These are phyloP conservation scores for Arabidopsis suecica DNA, from an alignment of 345 rosid genomes.

Conservation along the genomic window DNA sequence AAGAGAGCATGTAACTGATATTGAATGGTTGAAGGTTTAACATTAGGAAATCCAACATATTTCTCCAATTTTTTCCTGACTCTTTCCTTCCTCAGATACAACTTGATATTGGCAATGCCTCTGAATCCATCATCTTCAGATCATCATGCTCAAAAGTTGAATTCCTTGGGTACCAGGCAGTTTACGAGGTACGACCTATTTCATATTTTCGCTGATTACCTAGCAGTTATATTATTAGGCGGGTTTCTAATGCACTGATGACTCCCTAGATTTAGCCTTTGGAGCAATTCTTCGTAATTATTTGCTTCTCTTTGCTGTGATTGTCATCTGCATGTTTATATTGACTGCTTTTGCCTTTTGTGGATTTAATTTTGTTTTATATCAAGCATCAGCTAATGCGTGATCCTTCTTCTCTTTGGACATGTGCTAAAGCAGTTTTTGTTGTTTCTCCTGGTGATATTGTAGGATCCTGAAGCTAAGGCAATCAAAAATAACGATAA, in stretches of 20 bases:
- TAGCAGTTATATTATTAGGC: constrained; percentile 9
- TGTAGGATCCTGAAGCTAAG: constrained; percentile 76
- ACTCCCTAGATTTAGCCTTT: constrained; percentile 27
- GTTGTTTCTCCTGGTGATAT: constrained; percentile 34
- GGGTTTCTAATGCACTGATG: constrained; percentile 23
- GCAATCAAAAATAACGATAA: constrained; percentile 56
- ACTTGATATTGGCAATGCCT: constrained; percentile 68
- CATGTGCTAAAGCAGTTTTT: constrained; percentile 18
- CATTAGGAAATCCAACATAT: constrained; percentile 8
- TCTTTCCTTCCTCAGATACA: constrained; percentile 61
- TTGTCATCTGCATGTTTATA: constrained; percentile 14
- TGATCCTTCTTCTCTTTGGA: constrained; percentile 21
- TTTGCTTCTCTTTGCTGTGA: not conserved
- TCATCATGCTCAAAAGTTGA: constrained; percentile 71
- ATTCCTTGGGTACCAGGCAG: constrained; percentile 88
- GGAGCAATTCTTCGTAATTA: not conserved
- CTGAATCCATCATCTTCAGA: constrained; percentile 65
- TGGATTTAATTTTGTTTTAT: constrained; percentile 16
- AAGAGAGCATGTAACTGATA: constrained; percentile 6
- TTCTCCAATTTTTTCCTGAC: constrained; percentile 1
- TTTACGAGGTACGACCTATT: constrained; percentile 64
- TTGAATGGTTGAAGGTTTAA: constrained; percentile 4
- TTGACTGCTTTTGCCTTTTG: constrained; percentile 22
- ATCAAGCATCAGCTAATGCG: not conserved
- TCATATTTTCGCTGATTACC: constrained; percentile 14